These are phyloP conservation scores for Phytophthora fragariae DNA, from an alignment of 352 stramenopile genomes.

Conservation along the genomic window DNA sequence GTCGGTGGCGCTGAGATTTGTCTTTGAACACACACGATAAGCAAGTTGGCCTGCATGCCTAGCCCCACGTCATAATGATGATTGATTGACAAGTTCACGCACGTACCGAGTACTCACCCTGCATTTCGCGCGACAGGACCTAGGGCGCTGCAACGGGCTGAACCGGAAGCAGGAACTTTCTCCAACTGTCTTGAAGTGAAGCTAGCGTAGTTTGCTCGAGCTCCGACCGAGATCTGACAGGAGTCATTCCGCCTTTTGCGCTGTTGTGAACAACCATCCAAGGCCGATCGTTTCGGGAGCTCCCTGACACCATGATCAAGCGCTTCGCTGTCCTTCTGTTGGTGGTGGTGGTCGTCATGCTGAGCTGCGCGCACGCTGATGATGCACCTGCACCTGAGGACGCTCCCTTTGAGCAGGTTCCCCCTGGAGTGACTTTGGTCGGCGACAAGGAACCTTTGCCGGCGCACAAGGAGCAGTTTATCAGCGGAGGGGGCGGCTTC, in stretches of 20 bases:
- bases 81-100: not conserved
- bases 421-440: constrained; percentile 1
- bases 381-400: constrained; percentile 33
- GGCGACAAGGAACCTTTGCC: constrained; percentile 34
- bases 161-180: constrained; percentile 18
- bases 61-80: too few species aligned
- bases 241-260: constrained; percentile 36
- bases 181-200: constrained; percentile 18
- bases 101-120: not conserved
- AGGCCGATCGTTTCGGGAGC: not conserved
- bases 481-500: constrained; percentile 35
- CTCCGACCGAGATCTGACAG: not conserved
- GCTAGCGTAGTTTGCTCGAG: not conserved
- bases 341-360: constrained; percentile 35
- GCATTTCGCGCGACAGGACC: not conserved
- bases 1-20: not conserved
- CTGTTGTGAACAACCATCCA: constrained; percentile 21
- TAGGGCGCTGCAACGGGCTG: constrained; percentile 13
- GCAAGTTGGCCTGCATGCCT: not conserved
- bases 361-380: constrained; percentile 36
- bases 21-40: not conserved
- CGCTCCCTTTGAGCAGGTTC: constrained; percentile 21
- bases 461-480: constrained; percentile 31
- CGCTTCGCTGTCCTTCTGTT: constrained; percentile 32
- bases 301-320: constrained; percentile 36